Evolutionary conservation across 331 rosid species (phyloP), one percentile per base, ranked within the genome.

Genomic region (Malus hybrid): DNA sequence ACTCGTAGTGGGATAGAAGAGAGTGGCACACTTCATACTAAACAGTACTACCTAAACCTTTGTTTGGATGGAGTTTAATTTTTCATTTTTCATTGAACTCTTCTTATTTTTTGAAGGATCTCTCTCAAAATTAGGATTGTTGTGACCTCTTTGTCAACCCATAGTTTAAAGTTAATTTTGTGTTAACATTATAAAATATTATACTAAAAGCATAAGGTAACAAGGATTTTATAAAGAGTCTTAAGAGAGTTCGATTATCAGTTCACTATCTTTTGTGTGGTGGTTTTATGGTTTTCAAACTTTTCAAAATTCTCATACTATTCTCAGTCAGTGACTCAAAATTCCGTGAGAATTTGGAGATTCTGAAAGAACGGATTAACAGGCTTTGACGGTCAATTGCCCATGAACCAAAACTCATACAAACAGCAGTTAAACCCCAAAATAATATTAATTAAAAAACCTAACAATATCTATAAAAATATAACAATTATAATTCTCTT

Each of bases 171-270:
- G 0, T 39, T 39, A 39, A 39, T 39, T 39, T 39, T 39, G 1
- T 9, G 4, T 2, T 39, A 39, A 39, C 46, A 39, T 48, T 48
- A 48, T 48, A 14, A 15, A 48, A 48, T 15, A 48, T 48, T 48
- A 0, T 15, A 6, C 18, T 0, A 48, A 1, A 5, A 14, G 0
- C 0, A 48, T 48, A 0, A 14, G 3, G 0, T 15, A 0, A 48
- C 3, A 14, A 0, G 2, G 0, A 0, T 0, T 48, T 5, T 48
- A 0, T 48, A 2, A 1, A 5, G 0, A 48, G 0, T 14, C 7
- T 5, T 14, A 48, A 48, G 3, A 48, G 1, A 48, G 7, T 48
- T 48, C 3, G 6, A 6, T 48, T 14, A 48, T 16, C 1, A 14
- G 0, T 52, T 52, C 1, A 0, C 4, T 16, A 6, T 52, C 3